These are phyloP conservation scores for Fusarium sp. DNA, from an alignment of 2,329 filamentous ascomycete genomes.

Conservation along the genomic window DNA sequence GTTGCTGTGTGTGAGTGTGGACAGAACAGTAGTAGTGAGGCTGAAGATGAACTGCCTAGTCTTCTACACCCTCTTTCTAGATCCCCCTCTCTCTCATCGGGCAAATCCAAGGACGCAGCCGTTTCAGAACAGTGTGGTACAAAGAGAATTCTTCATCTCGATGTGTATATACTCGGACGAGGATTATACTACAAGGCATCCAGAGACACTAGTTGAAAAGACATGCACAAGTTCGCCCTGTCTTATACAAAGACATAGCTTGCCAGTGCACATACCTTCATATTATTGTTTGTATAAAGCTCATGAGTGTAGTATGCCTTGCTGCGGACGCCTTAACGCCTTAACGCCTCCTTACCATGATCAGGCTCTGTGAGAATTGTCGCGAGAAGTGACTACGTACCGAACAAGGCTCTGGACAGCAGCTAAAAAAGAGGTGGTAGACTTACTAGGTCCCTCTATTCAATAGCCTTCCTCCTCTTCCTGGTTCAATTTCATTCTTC, in stretches of 20 bases:
- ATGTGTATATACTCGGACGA: neutral
- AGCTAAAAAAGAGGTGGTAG: constrained; percentile 6
- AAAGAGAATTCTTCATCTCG: neutral
- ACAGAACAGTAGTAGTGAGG: constrained; percentile 21
- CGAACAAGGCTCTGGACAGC: constrained; percentile 28
- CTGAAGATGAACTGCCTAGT: constrained; percentile 28
- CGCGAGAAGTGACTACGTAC: constrained; percentile 21
- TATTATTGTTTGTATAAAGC: neutral
- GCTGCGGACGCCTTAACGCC: constrained; percentile 23
- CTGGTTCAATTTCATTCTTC: constrained; percentile 1
- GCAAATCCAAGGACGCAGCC: constrained; percentile 21
- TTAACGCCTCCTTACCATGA: constrained; percentile 16
- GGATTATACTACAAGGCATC: neutral
- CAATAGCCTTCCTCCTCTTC: constrained; percentile 9
- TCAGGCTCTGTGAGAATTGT: constrained; percentile 28
- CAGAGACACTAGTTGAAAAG: constrained; percentile 3
- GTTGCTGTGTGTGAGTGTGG: neutral
- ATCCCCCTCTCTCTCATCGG: constrained; percentile 12
- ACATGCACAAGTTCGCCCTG: constrained; percentile 39
- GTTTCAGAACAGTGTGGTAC: constrained; percentile 8
- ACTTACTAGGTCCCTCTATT: constrained; percentile 1
- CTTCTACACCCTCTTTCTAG: constrained; percentile 17
- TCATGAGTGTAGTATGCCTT: constrained; percentile 27
- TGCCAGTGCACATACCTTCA: neutral
- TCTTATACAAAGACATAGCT: neutral